phyloP scores from a whole-genome alignment of 768 basidiomycete genomes.

The Boletus pseudopeckii region DNA sequence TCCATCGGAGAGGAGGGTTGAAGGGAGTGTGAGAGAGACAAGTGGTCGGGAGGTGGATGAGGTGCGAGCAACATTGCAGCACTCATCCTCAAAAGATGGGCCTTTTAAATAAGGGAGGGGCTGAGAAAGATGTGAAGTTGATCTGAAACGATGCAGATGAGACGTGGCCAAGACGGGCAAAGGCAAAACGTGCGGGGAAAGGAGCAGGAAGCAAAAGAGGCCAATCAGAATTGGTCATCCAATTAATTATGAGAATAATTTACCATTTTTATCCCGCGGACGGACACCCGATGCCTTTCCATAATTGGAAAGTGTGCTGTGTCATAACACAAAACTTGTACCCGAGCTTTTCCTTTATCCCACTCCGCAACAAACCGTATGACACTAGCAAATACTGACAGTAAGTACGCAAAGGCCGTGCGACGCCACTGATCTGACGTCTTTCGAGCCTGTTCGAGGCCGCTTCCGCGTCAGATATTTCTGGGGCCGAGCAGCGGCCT shows the following conservation, averaged over 20 bases:
- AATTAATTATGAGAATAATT: constrained; percentile 19
- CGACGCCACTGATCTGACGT: no score
- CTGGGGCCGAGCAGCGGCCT: no score
- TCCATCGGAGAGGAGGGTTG: constrained; percentile 4
- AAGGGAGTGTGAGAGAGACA: constrained; percentile 7
- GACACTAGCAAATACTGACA: no score
- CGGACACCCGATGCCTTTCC: background rate
- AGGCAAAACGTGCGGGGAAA: constrained; percentile 12
- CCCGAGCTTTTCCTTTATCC: no score
- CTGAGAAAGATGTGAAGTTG: no score
- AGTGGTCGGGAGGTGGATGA: background rate
- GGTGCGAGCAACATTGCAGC: constrained; percentile 4
- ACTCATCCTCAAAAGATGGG: background rate
- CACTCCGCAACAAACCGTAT: no score
- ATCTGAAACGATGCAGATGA: background rate
- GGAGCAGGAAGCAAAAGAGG: constrained; percentile 7
- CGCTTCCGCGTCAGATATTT: no score
- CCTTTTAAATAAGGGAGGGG: background rate
- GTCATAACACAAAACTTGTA: no score
- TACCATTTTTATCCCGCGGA: background rate
- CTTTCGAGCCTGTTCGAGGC: no score
- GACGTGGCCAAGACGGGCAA: background rate
- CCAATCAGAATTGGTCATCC: constrained; percentile 12
- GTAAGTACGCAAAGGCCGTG: no score
- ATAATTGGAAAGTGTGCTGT: background rate